These are phyloP conservation scores for Tolypocladium album DNA, from an alignment of 2,329 filamentous ascomycete species.

Conservation along the genomic window DNA sequence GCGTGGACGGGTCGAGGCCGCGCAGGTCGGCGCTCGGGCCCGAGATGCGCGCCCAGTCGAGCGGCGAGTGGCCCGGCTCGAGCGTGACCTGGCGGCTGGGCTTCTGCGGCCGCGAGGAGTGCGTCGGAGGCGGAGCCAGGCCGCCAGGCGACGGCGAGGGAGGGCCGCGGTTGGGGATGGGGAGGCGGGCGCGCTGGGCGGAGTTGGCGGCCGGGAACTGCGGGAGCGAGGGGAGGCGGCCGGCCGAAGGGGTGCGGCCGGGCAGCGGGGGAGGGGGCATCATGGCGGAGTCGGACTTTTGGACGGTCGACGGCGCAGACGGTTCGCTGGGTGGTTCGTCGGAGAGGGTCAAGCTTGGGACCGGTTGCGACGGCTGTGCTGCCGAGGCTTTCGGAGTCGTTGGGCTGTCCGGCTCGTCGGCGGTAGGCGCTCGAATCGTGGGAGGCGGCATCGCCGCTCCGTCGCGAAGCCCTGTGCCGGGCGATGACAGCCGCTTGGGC, in stretches of 20 bases:
- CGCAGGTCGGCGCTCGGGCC: constrained; percentile 56
- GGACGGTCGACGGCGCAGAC: constrained; percentile 1
- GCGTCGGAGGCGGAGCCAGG: constrained; percentile 47
- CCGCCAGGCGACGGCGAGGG: constrained; percentile 21
- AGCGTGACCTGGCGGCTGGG: constrained; percentile 64
- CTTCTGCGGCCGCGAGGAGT: constrained; percentile 39
- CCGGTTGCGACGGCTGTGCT: constrained; percentile 10
- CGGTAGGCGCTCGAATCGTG: constrained; percentile 13
- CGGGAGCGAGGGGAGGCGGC: constrained; percentile 22
- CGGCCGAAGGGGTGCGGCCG: constrained; percentile 14
- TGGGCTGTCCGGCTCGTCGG: constrained; percentile 25
- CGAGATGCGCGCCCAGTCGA: constrained; percentile 86
- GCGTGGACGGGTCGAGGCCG: constrained; percentile 39
- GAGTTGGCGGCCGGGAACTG: constrained; percentile 42
- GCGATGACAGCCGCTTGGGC: background rate
- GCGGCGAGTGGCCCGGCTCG: constrained; percentile 81
- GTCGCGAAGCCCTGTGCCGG: constrained; percentile 11
- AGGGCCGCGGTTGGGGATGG: constrained; percentile 28
- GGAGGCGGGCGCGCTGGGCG: constrained; percentile 34
- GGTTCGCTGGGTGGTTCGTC: constrained; percentile 8
- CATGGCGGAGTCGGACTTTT: constrained; percentile 7
- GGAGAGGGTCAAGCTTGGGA: constrained; percentile 36
- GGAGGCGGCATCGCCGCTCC: constrained; percentile 24
- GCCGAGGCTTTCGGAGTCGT: constrained; percentile 40
- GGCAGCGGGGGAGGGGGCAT: constrained; percentile 19